Percentiles rank a stretch among this genome's conserved stretches.
Evolutionary conservation across 2,329 filamentous ascomycete genomes (phyloP).

Genomic region (Pezicula rhizophila): DNA sequence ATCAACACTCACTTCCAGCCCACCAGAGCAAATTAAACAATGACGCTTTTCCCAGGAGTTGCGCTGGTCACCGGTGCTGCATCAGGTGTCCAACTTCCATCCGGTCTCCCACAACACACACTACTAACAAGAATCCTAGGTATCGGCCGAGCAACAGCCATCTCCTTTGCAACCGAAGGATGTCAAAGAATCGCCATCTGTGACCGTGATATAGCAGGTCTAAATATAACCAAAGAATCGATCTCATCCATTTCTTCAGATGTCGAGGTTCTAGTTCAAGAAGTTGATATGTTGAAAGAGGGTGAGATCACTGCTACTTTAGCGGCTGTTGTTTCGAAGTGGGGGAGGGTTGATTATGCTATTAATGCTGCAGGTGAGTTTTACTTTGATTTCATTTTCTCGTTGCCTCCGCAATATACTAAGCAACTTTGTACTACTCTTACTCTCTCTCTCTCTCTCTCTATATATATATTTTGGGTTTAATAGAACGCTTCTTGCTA

Average conservation of each 20-base stretch:
- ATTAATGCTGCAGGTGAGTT: constrained; percentile 36
- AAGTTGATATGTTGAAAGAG: constrained; percentile 31
- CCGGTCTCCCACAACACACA: neutral
- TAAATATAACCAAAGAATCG: constrained; percentile 25
- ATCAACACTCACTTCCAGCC: too few relatives aligned
- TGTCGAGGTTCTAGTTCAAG: constrained; percentile 18
- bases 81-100: constrained; percentile 11
- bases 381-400: too few relatives aligned
- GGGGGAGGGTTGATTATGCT: constrained; percentile 39
- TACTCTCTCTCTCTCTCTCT: too few relatives aligned
- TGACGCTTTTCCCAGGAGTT: constrained; percentile 16
- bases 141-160: constrained; percentile 36
- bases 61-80: constrained; percentile 21
- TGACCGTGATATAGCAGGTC: constrained; percentile 33
- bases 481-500: too few relatives aligned
- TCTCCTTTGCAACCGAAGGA: constrained; percentile 38
- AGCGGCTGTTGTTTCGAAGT: constrained; percentile 25
- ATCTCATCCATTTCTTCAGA: constrained; percentile 16
- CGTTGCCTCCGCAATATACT: too few relatives aligned
- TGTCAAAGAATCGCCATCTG: constrained; percentile 36
- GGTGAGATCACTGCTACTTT: constrained; percentile 30
- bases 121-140: constrained; percentile 23
- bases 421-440: too few relatives aligned
- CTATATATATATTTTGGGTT: too few relatives aligned
- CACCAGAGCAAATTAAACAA: neutral